Conservation (phyloP, 2,329 filamentous ascomycete species). For the Aspergillus hortae region DNA sequence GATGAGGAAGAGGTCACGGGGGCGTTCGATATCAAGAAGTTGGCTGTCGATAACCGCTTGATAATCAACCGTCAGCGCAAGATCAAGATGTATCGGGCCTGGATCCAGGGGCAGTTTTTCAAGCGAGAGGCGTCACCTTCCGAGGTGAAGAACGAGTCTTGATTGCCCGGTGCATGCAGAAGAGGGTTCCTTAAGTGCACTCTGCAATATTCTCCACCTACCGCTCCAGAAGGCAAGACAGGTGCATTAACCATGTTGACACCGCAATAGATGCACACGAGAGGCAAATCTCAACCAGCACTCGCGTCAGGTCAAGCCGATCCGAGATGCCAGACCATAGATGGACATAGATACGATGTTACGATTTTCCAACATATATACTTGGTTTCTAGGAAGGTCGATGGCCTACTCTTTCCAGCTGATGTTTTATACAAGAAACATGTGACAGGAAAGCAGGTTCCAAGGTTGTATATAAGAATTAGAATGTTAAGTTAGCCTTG, state of each 20-base stretch:
- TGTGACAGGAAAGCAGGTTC: no score
- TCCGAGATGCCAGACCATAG: background rate
- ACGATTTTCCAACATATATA: background rate
- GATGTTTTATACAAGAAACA: no score
- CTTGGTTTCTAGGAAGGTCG: no score
- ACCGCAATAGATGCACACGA: no score
- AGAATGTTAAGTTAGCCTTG: no score
- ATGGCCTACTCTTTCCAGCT: no score
- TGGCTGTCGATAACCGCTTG: slow-evolving; percentile 82
- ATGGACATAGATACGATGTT: slow-evolving; percentile 3
- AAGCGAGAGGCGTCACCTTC: slow-evolving; percentile 25
- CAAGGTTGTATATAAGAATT: no score
- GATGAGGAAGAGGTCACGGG: slow-evolving; percentile 14
- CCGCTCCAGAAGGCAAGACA: no score
- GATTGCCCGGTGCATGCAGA: background rate
- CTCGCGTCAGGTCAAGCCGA: background rate
- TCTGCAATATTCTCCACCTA: no score
- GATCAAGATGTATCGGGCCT: slow-evolving; percentile 98
- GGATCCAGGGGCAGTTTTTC: slow-evolving; percentile 49
- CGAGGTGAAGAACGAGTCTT: slow-evolving; percentile 13
- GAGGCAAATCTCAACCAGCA: no score
- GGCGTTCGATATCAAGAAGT: slow-evolving; percentile 68
- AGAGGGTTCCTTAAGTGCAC: no score
- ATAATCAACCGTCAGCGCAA: slow-evolving; percentile 87
- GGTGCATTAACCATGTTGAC: no score